These are phyloP conservation scores for Rauvolfia tetraphylla DNA, from an alignment of 257 asterid genomes.

Conservation along the genomic window DNA sequence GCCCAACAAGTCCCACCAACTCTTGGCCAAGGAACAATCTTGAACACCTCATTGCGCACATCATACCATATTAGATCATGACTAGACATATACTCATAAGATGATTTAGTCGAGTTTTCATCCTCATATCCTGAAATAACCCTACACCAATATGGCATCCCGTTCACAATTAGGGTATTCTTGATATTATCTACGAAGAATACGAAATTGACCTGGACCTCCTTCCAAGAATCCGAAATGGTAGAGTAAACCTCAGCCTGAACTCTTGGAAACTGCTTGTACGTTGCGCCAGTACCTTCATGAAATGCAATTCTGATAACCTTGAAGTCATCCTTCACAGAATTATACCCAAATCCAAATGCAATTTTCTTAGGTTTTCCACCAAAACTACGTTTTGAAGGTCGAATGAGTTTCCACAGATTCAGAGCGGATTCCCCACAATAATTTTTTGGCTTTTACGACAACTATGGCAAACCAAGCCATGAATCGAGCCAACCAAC, in stretches of 20 bases:
- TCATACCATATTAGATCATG: not conserved
- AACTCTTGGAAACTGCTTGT: not conserved
- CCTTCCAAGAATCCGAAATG: not conserved
- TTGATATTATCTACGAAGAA: not conserved
- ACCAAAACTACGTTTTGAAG: not conserved
- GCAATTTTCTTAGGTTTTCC: not conserved
- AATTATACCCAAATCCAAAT: conserved; percentile 1
- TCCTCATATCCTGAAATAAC: not conserved
- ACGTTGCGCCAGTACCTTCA: not conserved
- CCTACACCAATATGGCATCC: not conserved
- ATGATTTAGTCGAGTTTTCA: too few species aligned
- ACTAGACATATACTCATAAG: not conserved
- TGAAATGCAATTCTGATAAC: not conserved
- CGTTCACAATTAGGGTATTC: not conserved
- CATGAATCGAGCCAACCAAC: not conserved
- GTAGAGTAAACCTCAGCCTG: not conserved
- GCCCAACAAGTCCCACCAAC: too few species aligned
- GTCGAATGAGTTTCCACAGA: not conserved
- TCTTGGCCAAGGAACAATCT: not conserved
- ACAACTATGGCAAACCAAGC: not conserved
- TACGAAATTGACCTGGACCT: not conserved
- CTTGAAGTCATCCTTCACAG: not conserved
- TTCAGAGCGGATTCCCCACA: conserved; percentile 2
- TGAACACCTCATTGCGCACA: not conserved
- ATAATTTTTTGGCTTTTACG: not conserved